These are phyloP conservation scores for Colletotrichum sp. DNA, from an alignment of 2,329 filamentous ascomycete species.

Conservation along the genomic window DNA sequence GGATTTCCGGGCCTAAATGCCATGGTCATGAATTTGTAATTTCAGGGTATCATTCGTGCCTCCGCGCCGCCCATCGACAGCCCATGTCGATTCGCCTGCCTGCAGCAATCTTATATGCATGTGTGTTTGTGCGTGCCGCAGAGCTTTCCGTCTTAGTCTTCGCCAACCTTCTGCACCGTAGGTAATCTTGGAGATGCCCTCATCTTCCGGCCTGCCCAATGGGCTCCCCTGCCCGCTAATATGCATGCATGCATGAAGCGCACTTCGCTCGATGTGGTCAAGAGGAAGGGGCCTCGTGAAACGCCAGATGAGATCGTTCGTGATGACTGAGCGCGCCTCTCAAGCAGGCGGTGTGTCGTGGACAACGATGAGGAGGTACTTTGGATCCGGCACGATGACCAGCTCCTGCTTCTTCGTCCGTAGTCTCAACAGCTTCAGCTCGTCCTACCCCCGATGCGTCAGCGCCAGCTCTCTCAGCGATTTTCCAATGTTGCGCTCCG, in stretches of 20 bases:
- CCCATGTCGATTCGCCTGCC: not conserved
- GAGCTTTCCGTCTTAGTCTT: not conserved
- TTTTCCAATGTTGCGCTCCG: not conserved
- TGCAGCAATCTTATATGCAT: not conserved
- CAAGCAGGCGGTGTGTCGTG: constrained; percentile 80
- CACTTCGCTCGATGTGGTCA: not conserved
- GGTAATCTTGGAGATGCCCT: not conserved
- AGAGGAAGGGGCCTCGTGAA: not conserved
- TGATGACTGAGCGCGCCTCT: constrained; percentile 5
- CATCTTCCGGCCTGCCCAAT: not conserved
- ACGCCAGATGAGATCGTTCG: not conserved
- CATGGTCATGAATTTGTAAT: not conserved
- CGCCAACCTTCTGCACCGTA: not conserved
- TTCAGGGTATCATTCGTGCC: constrained; percentile 19
- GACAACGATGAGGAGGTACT: constrained; percentile 80
- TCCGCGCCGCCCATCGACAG: not conserved
- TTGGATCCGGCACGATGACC: constrained; percentile 81
- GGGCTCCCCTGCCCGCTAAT: not conserved
- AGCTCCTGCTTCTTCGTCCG: constrained; percentile 87
- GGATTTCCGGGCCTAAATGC: not conserved
- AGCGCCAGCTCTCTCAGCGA: not conserved
- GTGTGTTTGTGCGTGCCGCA: not conserved
- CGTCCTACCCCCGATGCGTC: constrained; percentile 59
- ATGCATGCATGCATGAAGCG: not conserved
- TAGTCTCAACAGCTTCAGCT: constrained; percentile 76